Percentiles rank a stretch among this genome's conserved stretches.
Conservation (phyloP, 495 filamentous ascomycete species). For the Penicillium cosmopolitanum region DNA sequence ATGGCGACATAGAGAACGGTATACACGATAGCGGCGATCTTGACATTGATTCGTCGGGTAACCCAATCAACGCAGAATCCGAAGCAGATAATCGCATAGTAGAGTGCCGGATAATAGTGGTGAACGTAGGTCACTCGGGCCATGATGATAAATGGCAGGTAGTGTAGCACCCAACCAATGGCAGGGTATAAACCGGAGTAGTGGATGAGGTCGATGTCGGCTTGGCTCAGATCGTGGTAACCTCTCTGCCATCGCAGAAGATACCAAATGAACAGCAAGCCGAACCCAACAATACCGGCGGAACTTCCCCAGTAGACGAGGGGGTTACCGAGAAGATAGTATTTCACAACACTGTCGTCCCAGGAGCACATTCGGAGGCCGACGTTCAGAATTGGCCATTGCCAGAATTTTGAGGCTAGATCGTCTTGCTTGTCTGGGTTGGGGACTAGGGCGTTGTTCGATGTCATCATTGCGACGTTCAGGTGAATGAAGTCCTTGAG, state of each 20-base stretch:
- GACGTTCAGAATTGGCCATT: slow-evolving; percentile 95
- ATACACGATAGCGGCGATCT: slow-evolving; percentile 65
- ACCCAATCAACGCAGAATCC: slow-evolving; percentile 91
- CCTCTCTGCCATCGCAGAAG: slow-evolving; percentile 95
- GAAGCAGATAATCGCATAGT: slow-evolving; percentile 89
- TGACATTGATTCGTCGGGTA: slow-evolving; percentile 63
- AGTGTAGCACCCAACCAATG: slow-evolving; percentile 94
- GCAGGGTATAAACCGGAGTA: slow-evolving; percentile 91
- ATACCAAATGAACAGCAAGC: slow-evolving; percentile 77
- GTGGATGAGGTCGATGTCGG: slow-evolving; percentile 89
- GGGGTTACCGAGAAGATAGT: slow-evolving; percentile 97
- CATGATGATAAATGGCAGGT: slow-evolving; percentile 95
- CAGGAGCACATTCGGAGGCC: slow-evolving; percentile 98
- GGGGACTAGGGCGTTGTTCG: slow-evolving; percentile 96
- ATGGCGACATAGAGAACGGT: slow-evolving; percentile 69
- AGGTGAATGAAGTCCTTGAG: slow-evolving; percentile 94
- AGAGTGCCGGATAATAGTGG: slow-evolving; percentile 98
- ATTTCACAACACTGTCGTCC: slow-evolving; percentile 95
- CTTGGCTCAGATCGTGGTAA: slow-evolving; percentile 77
- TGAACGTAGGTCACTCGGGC: slow-evolving; percentile 98
- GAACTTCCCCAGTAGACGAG: slow-evolving; percentile 96
- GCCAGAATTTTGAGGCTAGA: slow-evolving; percentile 95
- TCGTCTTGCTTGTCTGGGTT: slow-evolving; percentile 99
- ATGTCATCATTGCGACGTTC: slow-evolving; percentile 99
- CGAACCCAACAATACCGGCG: slow-evolving; percentile 71